Conservation (phyloP, 768 basidiomycete species). For the Suillus placidus region DNA sequence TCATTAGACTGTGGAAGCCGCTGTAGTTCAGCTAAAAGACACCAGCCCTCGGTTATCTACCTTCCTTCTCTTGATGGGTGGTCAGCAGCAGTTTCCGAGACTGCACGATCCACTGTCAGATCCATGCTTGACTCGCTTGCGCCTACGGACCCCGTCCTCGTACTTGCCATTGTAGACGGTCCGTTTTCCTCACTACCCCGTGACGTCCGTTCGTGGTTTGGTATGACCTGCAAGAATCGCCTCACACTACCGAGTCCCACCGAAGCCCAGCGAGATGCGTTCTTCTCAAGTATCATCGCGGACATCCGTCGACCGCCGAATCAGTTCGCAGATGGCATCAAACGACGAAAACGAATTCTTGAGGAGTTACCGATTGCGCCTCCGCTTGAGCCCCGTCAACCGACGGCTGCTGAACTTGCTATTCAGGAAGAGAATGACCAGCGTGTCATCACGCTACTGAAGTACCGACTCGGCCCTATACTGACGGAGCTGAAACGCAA, state of each 20-base stretch:
- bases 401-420: slow-evolving; percentile 79
- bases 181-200: slow-evolving; percentile 64
- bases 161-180: slow-evolving; percentile 91
- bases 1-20: slow-evolving; percentile 81
- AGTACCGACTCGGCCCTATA: slow-evolving; percentile 87
- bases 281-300: slow-evolving; percentile 75
- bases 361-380: slow-evolving; percentile 89
- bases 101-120: slow-evolving; percentile 80
- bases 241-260: slow-evolving; percentile 62
- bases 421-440: slow-evolving; percentile 83
- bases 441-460: slow-evolving; percentile 75
- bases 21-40: slow-evolving; percentile 96
- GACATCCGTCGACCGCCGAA: slow-evolving; percentile 79
- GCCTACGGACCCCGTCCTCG: slow-evolving; percentile 90
- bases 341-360: slow-evolving; percentile 79
- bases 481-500: slow-evolving; percentile 89
- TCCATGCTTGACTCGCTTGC: slow-evolving; percentile 90
- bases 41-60: slow-evolving; percentile 94
- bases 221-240: slow-evolving; percentile 71
- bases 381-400: slow-evolving; percentile 83
- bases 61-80: slow-evolving; percentile 88
- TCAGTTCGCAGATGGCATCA: slow-evolving; percentile 86
- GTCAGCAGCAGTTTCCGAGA: slow-evolving; percentile 84
- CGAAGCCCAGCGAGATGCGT: slow-evolving; percentile 59
- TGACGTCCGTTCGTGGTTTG: slow-evolving; percentile 94